Base-by-base conservation (phyloP, 1,139 yeast genomes). In the Yamadazyma buinensis region DNA sequence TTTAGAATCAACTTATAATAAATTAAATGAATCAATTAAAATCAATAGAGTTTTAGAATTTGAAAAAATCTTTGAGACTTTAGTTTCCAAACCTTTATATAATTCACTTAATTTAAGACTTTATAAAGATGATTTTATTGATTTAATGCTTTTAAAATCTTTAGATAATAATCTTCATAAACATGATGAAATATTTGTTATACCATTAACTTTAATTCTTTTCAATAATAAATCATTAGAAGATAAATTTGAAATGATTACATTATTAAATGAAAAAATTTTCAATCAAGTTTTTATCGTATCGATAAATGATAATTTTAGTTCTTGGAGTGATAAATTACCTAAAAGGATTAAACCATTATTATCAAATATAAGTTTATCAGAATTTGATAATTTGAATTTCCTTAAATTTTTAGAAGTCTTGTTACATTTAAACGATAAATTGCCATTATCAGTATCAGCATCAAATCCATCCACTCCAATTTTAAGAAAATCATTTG, bases 401-500 rank as follows among this genome's bases (percentile, higher is more conserved):
- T 49, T 62, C 3, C 54, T 48, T 21, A 45, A 46, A 13, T 50
- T 67, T 8, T 64, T 66, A 37, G 69, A 65, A 37, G 51, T 68
- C 18, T 37, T 67, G 12, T 41, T 54, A 27, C 73, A 67, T 40
- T 49, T 67, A 23, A 65, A 65, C 44, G 75, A 68, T 47, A 57
- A 56, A 36, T 52, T 66, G 30, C 74, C 74, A 1, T 55, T 68
- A 41, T 65, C 72, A 48, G 53, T 67, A 33, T 63, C 71, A 13
- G 74, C 75, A 7, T 63, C 71, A n/a, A 70, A 72, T 5, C 73
- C 74, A 5, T 55, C 68, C 1, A 67, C 74, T 7, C 74, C 75
- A 15, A 52, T 67, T 4, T 37, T 62, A 19, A 39, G 43, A 9
- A 63, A 53, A 34, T 39, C 42, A 8, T 20, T 28, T 13, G 36